Evolutionary conservation across 2,329 filamentous ascomycete species (phyloP), one percentile per base, ranked within the genome.

Genomic region (Monosporascus sp.): DNA sequence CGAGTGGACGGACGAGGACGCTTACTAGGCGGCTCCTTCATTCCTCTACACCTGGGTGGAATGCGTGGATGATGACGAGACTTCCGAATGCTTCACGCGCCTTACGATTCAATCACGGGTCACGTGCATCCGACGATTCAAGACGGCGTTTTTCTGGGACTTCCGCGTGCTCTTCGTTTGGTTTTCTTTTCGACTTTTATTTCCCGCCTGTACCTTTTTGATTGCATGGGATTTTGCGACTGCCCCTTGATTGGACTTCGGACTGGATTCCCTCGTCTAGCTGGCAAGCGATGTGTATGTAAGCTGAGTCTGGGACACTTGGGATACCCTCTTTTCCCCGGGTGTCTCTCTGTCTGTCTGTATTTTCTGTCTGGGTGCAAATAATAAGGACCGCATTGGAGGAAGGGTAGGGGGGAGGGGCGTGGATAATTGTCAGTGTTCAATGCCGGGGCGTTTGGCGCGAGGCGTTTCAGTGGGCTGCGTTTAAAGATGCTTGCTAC

Each of bases 1-100:
- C 67, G 83, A 86, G 63, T 87, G 83, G 83, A 84, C 82, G 2
- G 83, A 86, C 57, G 83, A 85, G 65, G 82, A 85, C 65, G 78
- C 74, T 37, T 84, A 76, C 62, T 83, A 63, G 72, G 54, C 31
- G 31, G 9, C 31, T 14, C 31, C 31, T 14, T 17, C 20, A n/a
- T 27, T 22, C 7, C n/a, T 46, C 20, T 46, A 31, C 17, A 24
- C 17, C 22, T 15, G 20, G 41, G 22, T 20, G 5, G 9, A 35
- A 35, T 35, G 31, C 9, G 31, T 35, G 31, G 41, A 24, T 22
- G 14, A 44, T 15, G 14, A 44, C 41, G 41, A 44, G n/a, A 24
- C 9, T 44, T 24, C 41, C 41, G 41, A 44, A 44, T 25, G 20
- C 15, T 20, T 44, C 20, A 44, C 22, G 41, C 20, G 6, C 41